A percentile compares a stretch with the other conserved stretches of the same genome.
Evolutionary conservation across 2,329 filamentous ascomycete species (phyloP).

Genomic region (Diaporthe citri): DNA sequence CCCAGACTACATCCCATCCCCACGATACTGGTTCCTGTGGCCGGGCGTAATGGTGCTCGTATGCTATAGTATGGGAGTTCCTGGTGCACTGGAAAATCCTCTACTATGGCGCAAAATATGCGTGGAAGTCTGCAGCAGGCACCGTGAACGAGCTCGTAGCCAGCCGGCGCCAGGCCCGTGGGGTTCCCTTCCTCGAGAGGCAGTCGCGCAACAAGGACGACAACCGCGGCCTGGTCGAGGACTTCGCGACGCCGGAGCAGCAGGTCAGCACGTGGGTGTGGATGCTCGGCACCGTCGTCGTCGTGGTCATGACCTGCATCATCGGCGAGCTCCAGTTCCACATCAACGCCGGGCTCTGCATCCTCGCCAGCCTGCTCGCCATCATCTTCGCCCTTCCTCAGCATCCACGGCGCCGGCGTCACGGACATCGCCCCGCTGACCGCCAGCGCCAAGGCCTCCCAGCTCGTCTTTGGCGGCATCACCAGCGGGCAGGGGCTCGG

Average conservation of each 20-base stretch:
- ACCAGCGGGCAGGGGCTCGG: conserved; percentile 67
- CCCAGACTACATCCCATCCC: conserved; percentile 48
- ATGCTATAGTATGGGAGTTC: conserved; percentile 55
- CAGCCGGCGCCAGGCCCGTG: conserved; percentile 41
- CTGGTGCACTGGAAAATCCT: conserved; percentile 56
- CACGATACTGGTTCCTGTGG: conserved; percentile 58
- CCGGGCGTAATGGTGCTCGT: conserved; percentile 58
- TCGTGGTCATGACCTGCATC: conserved; percentile 64
- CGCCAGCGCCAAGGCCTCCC: conserved; percentile 76
- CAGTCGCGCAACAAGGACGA: conserved; percentile 42
- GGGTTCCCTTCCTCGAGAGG: conserved; percentile 13
- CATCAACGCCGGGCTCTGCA: conserved; percentile 68
- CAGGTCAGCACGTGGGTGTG: conserved; percentile 68
- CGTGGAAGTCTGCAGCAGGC: conserved; percentile 58
- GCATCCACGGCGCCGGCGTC: conserved; percentile 70
- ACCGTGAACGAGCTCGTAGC: conserved; percentile 51
- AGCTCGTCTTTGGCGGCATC: conserved; percentile 76
- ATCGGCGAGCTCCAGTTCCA: conserved; percentile 65
- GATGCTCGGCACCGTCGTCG: conserved; percentile 60
- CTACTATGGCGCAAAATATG: conserved; percentile 56
- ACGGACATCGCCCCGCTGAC: conserved; percentile 74
- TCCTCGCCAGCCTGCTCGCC: conserved; percentile 67
- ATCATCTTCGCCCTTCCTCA: conserved; percentile 73
- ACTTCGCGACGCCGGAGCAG: conserved; percentile 60
- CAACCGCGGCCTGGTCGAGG: conserved; percentile 44